Evolutionary conservation across 176 grass and related monocot species (phyloP), one percentile per base, ranked within the genome.

Genomic region (Pontederia crassipes): DNA sequence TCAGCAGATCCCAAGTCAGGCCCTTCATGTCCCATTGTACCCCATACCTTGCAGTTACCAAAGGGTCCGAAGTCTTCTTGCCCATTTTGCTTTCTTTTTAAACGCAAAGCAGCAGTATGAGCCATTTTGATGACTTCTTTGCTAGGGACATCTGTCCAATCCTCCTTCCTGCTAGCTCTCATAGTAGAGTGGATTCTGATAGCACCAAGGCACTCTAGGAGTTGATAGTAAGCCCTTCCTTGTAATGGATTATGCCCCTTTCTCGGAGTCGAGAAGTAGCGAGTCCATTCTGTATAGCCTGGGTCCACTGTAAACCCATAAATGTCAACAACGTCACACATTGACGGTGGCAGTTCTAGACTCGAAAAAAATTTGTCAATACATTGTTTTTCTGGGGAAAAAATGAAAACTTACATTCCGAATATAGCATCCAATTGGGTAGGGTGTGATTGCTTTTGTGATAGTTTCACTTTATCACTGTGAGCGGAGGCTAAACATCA

Each of bases 221-320:
- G 87, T 92, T 97, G 93, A 82, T 91, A 97, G 76, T 97, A 97
- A 45, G 93, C 87, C 26, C 93, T 74, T 12, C 93, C 93, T 81
- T 97, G 93, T 45, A 97, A 70, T 75, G 93, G 93, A 79, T 91
- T 97, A 55, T 97, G 93, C 13, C 93, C 93, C 68, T 88, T 85
- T 64, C 73, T 91, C 48, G 93, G 93, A 49, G 72, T 8, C 71
- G 87, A 85, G 67, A 97, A 97, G 69, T 97, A 97, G 13, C 93
- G 75, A 4, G 84, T 97, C 93, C 93, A 96, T 72, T 96, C 87
- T 45, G 92, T 96, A 71, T 96, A 96, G 48, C 87, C 81, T 59
- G 87, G 92, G 76, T 96, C 87, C 81, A 96, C 87, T 8, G 92
- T 96, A 74, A 96, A 96, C 50, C 92, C 87, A 53, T 96, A 96